These are phyloP conservation scores for Cutaneotrichosporon dermatis DNA, from an alignment of 1,284 basidiomycete species.

Conservation along the genomic window DNA sequence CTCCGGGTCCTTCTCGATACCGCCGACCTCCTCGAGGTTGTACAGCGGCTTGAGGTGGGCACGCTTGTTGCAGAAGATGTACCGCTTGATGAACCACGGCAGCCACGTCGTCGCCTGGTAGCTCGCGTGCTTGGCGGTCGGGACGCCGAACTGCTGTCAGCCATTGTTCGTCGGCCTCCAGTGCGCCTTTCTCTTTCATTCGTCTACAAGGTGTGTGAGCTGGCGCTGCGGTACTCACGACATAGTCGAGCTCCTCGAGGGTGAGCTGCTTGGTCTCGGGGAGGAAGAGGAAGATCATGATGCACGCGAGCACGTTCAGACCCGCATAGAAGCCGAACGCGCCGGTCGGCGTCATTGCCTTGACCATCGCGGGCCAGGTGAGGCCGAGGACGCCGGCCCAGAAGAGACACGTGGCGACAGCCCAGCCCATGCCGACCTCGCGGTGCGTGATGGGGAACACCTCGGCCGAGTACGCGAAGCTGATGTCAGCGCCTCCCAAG, in stretches of 20 bases:
- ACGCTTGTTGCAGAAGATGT: constrained; percentile 16
- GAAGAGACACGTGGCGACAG: constrained; percentile 34
- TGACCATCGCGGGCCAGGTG: constrained; percentile 60
- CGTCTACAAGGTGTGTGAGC: no score
- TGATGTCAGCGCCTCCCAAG: no score
- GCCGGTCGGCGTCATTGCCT: constrained; percentile 52
- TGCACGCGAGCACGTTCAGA: constrained; percentile 28
- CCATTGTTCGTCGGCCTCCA: not conserved
- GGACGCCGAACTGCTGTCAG: constrained; percentile 27
- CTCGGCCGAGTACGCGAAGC: constrained; percentile 52
- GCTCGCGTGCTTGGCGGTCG: constrained; percentile 21
- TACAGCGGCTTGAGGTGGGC: constrained; percentile 23
- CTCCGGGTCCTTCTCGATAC: constrained; percentile 27
- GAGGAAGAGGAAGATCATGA: constrained; percentile 34
- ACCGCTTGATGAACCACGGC: constrained; percentile 25
- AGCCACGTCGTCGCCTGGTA: constrained; percentile 29
- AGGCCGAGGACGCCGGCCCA: constrained; percentile 32
- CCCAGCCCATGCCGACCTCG: constrained; percentile 56
- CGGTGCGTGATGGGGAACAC: constrained; percentile 52
- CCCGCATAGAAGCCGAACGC: constrained; percentile 55
- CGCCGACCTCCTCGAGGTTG: constrained; percentile 25
- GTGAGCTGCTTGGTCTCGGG: constrained; percentile 36
- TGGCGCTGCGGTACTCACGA: constrained; percentile 5
- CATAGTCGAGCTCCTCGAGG: constrained; percentile 41
- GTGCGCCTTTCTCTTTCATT: no score